Base-by-base conservation (phyloP, 345 rosid genomes). In the Populus alba region DNA sequence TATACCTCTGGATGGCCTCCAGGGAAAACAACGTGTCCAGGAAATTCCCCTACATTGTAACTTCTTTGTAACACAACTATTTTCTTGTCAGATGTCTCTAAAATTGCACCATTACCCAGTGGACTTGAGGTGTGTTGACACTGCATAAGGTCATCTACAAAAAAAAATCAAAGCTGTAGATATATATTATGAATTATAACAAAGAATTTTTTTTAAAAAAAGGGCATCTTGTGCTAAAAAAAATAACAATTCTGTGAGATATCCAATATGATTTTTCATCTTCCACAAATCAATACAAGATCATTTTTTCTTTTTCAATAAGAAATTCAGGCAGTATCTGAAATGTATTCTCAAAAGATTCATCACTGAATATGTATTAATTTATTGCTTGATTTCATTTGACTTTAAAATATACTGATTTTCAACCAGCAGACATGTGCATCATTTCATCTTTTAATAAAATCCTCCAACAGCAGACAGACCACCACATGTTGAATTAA, bases 1-100 rank as follows among this genome's bases (percentile, higher is more conserved):
- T 57, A 59, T 80, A 91, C 99, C 98, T 93, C 97, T 47, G 98
- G 98, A 86, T 95, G 97, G 35, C 97, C 98, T 70, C 98, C 98
- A 17, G 98, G 98, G 55, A 93, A 93, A 66, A 93, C 99, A 68
- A 86, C 90, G 80, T 93, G 88, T 39, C 98, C 94, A 66, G 99
- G 96, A 86, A 93, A 95, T 75, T 95, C 99, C 62, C 97, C 98
- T 53, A 93, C 98, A 83, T 92, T 90, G 55, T 91, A 57, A 88
- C 99, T 95, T 85, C 98, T 90, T 80, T 85, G 86, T 80, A 93
- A 81, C 66, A 92, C 82, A 39, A 92, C 83, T 71, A 93, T 83
- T 90, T 87, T 90, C 75, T 88, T 78, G 85, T 95, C 98, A 79
- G 84, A 77, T 77, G 98, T 88, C 84, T 91, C 97, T 4, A 91